Evolutionary conservation across 1,139 yeast genomes (phyloP).

Genomic region (Kodamaea derodonti): DNA sequence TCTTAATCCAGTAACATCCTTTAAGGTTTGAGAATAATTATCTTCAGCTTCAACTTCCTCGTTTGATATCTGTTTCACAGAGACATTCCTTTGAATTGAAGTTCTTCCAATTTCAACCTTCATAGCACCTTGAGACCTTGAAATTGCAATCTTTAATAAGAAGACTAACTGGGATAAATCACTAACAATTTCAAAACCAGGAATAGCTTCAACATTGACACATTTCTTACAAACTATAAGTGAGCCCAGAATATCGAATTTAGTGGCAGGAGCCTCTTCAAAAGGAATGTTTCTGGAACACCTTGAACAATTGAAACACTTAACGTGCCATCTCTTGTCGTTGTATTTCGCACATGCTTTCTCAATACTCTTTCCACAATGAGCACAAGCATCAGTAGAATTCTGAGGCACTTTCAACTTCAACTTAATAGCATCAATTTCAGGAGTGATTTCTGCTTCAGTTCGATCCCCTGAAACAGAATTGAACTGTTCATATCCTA

Average conservation of each 20-base stretch:
- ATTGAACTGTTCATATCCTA: constrained; percentile 40
- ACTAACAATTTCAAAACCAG: constrained; percentile 63
- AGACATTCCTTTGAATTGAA: constrained; percentile 2
- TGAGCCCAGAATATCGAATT: constrained; percentile 21
- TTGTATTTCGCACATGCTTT: constrained; percentile 66
- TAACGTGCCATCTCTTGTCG: constrained; percentile 74
- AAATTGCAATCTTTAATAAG: constrained; percentile 77
- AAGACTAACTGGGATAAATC: constrained; percentile 71
- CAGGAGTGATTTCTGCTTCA: constrained; percentile 11
- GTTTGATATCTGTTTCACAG: not conserved
- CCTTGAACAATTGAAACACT: constrained; percentile 62
- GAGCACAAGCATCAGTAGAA: constrained; percentile 74
- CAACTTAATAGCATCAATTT: constrained; percentile 41
- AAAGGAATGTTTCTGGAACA: constrained; percentile 41
- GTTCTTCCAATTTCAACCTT: constrained; percentile 16
- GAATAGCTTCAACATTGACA: constrained; percentile 21
- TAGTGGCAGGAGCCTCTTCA: constrained; percentile 31
- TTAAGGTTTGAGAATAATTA: constrained; percentile 64
- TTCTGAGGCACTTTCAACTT: constrained; percentile 46
- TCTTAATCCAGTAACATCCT: constrained; percentile 74
- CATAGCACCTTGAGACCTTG: constrained; percentile 73
- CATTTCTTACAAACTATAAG: constrained; percentile 57
- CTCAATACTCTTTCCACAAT: constrained; percentile 76
- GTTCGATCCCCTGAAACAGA: constrained; percentile 6
- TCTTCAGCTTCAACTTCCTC: constrained; percentile 17